These are phyloP conservation scores for Schizosaccharomyces osmophilus DNA, from an alignment of 805 yeast genomes.

Conservation along the genomic window DNA sequence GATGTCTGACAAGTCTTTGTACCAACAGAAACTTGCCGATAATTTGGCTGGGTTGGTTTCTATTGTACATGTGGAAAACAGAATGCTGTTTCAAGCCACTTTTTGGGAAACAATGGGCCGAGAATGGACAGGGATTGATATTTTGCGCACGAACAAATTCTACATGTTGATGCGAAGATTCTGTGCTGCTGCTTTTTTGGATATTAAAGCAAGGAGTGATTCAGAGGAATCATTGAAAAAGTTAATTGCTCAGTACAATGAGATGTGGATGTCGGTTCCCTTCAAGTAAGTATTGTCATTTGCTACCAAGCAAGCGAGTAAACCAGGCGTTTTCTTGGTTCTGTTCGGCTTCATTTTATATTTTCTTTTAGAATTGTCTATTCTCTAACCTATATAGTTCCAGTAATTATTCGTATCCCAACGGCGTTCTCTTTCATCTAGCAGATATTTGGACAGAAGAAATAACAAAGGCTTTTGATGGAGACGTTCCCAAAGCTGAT, in stretches of 20 bases:
- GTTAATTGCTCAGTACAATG: not conserved
- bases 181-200: slow-evolving; percentile 35
- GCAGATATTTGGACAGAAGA: not conserved
- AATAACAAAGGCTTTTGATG: not conserved
- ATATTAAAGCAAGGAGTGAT: slow-evolving; percentile 32
- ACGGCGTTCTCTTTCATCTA: not conserved
- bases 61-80: slow-evolving; percentile 17
- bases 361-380: not conserved
- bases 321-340: not conserved
- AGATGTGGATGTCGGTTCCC: slow-evolving; percentile 9
- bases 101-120: slow-evolving; percentile 58
- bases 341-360: not conserved
- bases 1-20: slow-evolving; percentile 82
- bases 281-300: slow-evolving; percentile 11
- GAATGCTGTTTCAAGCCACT: slow-evolving; percentile 33
- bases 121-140: slow-evolving; percentile 51
- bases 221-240: slow-evolving; percentile 18
- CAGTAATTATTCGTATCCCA: not conserved
- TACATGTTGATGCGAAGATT: slow-evolving; percentile 59
- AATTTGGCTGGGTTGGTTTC: slow-evolving; percentile 32
- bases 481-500: not conserved
- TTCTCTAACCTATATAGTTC: not conserved
- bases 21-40: slow-evolving; percentile 66
- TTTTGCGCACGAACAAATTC: slow-evolving; percentile 45
- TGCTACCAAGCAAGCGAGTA: not conserved